Base-by-base conservation (phyloP, 2,329 filamentous ascomycete species). In the Colletotrichum falcatum region DNA sequence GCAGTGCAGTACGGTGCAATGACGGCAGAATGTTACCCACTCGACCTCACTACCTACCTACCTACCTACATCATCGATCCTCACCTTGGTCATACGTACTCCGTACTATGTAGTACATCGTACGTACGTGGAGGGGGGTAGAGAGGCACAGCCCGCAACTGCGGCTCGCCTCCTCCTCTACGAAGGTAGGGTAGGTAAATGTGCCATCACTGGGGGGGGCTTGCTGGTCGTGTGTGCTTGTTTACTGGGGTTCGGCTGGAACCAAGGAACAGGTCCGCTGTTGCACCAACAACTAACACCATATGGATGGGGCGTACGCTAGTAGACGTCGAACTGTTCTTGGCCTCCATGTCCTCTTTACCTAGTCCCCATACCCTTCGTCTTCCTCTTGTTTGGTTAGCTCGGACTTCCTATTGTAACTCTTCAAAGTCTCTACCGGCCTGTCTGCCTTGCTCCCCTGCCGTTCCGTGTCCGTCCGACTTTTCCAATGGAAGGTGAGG, bases 1-100 rank as follows among this genome's bases (percentile, higher is more conserved):
- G 59, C 26, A 49, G 44, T 48, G 59, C 26, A 49, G 44, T 48
- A 46, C 68, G 59, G 64, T 63, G 59, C 59, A 59, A 44, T 46
- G 48, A 68, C 53, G 37, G 33, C 35, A 60, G 20, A 56, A 35
- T 59, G 49, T 37, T 20, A 44, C 62, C 33, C 16, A 42, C 55
- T 26, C 44, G n/a, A 58, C 42, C 44, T 30, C 44, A n/a, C n/a
- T n/a, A n/a, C n/a, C n/a, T n/a, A n/a, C n/a, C n/a, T n/a, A n/a
- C n/a, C n/a, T n/a, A n/a, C 37, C 26, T 48, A 42, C 37, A 37
- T 66, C 33, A 70, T 58, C 61, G 56, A 51, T 26, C 55, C 64
- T 62, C 39, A 30, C 46, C 7, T 33, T 20, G 26, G 56, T 58
- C 58, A 66, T 42, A 58, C 42, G 33, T 58, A 61, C 35, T 9